Evolutionary conservation across 2,329 filamentous ascomycete genomes (phyloP).

Genomic region (Calonectria pseudoturangicola): DNA sequence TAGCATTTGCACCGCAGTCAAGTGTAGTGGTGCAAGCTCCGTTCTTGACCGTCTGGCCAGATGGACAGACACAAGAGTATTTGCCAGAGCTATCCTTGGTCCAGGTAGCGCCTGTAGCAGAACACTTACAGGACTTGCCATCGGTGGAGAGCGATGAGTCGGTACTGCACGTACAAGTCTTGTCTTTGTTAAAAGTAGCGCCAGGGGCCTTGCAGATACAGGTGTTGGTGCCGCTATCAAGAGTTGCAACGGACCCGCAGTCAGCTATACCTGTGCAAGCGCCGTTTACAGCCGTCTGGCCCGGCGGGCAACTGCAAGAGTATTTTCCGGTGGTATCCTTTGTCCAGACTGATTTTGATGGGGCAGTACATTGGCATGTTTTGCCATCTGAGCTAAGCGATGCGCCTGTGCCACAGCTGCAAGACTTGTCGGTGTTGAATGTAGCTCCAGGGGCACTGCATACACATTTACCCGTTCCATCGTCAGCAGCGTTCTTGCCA

Average conservation of each 20-base stretch:
- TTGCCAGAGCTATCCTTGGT: not conserved
- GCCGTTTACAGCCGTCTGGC: not conserved
- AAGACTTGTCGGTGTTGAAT: conserved; percentile 1
- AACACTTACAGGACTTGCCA: conserved; percentile 3
- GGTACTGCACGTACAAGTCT: not conserved
- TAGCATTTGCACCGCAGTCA: not conserved
- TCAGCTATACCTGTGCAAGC: not conserved
- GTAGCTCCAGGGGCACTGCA: not conserved
- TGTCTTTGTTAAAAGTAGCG: not conserved
- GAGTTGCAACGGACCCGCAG: not conserved
- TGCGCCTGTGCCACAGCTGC: not conserved
- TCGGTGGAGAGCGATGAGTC: not conserved
- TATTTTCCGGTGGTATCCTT: not conserved
- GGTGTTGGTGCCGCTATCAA: not conserved
- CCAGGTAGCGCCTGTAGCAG: not conserved
- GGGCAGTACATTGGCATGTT: not conserved
- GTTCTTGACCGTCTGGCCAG: not conserved
- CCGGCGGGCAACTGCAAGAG: not conserved
- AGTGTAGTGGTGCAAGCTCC: not conserved
- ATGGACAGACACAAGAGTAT: not conserved
- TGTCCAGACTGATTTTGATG: not conserved
- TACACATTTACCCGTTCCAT: conserved; percentile 2
- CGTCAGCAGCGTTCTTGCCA: not conserved
- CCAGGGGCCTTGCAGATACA: conserved; percentile 7
- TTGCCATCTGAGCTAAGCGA: not conserved